phyloP scores from a whole-genome alignment of 2,329 filamentous ascomycete species.

The Botrytis cinerea region DNA sequence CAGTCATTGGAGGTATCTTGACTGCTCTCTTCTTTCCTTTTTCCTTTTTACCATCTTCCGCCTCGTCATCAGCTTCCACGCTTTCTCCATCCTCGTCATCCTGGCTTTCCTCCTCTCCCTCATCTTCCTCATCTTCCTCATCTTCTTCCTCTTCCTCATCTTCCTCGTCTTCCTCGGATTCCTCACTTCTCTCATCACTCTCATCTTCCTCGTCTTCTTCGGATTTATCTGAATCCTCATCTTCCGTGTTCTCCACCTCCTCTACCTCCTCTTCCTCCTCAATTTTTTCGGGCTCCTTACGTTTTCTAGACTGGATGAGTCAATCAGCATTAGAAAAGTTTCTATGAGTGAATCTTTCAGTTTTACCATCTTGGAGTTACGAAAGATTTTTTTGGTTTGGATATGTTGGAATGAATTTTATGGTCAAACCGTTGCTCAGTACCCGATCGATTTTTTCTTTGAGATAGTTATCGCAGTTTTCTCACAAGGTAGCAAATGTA shows the following conservation, averaged over 20 bases:
- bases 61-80: background rate
- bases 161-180: background rate
- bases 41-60: background rate
- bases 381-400: background rate
- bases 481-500: background rate
- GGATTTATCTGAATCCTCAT: background rate
- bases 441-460: background rate
- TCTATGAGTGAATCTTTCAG: background rate
- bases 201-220: background rate
- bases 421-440: background rate
- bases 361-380: background rate
- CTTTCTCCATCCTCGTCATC: background rate
- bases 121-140: no score
- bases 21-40: background rate
- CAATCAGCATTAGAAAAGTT: background rate
- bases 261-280: background rate
- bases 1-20: background rate
- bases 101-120: background rate
- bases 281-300: background rate
- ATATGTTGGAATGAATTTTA: background rate
- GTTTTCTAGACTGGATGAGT: background rate
- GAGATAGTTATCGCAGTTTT: background rate
- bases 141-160: background rate
- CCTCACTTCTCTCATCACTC: no score
- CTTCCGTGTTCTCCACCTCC: background rate